Evolutionary conservation across 2,329 filamentous ascomycete genomes (phyloP), one percentile per base, ranked within the genome.

Genomic region (Cordyceps militaris): DNA sequence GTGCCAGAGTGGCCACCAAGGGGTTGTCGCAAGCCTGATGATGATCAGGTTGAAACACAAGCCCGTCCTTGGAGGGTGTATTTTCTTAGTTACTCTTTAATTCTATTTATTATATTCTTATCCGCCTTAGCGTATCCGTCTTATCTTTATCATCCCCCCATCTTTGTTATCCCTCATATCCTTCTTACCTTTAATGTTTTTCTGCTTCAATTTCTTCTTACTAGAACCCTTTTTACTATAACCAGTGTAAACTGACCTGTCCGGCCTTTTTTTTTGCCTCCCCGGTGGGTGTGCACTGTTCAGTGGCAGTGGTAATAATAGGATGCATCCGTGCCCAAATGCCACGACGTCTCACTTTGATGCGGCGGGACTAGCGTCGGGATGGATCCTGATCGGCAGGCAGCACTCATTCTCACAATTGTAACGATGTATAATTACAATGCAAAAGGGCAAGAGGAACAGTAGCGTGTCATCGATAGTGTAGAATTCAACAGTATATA

Each of bases 261-360:
- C n/a, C n/a, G n/a, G n/a, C n/a, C 2, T 36, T 19, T 13, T 26
- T 16, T 14, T 10, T 44, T 30, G n/a, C 30, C 13, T 13, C 34
- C 34, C 14, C 14, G 34, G 34, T 38, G 14, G 16, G 34, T 38
- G n/a, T 50, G 19, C 11, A 46, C 4, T 2, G 9, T 5, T 0
- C 24, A 54, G 40, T 34, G n/a, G 28, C 26, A 32, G n/a, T 23
- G 24, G 36, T 24, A 11, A 21, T 40, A 9, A 19, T 10, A 44
- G 51, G 24, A 54, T 54, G 51, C 51, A 44, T 44, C 51, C 40
- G 51, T 54, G 51, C 51, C 51, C 51, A 54, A 54, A 54, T 44
- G 26, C 28, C 51, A 19, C 28, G 28, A 54, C 40, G 51, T 54
- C 51, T 54, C 51, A 54, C 28, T 32, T 54, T 54, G 30, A 54